A percentile compares a stretch with the other conserved stretches of the same genome.
Conservation (phyloP, 768 basidiomycete genomes). For the Sporobolomyces roseus region DNA sequence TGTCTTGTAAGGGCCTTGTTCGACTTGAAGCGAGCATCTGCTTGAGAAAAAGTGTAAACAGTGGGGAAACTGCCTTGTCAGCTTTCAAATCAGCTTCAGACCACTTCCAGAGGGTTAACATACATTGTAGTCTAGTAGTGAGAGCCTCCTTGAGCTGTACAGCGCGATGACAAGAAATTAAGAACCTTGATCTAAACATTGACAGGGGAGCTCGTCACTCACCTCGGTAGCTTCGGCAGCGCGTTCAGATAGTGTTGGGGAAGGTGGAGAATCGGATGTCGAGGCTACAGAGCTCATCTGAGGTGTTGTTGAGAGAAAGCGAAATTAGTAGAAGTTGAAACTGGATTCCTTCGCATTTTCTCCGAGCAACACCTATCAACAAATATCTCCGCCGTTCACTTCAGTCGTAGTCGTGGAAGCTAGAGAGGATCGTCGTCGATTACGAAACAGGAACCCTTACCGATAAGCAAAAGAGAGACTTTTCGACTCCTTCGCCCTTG, state of each 20-base stretch:
- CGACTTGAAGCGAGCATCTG: background rate
- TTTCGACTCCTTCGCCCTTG: no score
- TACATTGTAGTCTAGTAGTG: background rate
- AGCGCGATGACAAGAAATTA: no score
- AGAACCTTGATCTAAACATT: background rate
- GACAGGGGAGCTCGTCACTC: background rate
- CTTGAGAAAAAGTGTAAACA: background rate
- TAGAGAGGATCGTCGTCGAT: no score
- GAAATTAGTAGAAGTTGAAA: no score
- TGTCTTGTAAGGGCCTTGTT: background rate
- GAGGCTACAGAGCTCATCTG: no score
- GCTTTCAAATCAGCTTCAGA: background rate
- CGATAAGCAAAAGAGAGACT: no score
- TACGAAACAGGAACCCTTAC: no score
- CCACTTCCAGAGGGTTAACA: background rate
- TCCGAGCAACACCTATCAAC: no score
- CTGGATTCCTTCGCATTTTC: no score
- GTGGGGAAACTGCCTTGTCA: background rate
- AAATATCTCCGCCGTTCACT: no score
- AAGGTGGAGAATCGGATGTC: background rate
- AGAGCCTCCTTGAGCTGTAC: background rate
- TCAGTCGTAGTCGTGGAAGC: no score
- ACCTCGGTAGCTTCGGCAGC: background rate
- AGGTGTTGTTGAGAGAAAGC: no score
- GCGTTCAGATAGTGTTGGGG: background rate